Evolutionary conservation across 148 eudicot genomes (phyloP).

Genomic region (Cornus kousa): DNA sequence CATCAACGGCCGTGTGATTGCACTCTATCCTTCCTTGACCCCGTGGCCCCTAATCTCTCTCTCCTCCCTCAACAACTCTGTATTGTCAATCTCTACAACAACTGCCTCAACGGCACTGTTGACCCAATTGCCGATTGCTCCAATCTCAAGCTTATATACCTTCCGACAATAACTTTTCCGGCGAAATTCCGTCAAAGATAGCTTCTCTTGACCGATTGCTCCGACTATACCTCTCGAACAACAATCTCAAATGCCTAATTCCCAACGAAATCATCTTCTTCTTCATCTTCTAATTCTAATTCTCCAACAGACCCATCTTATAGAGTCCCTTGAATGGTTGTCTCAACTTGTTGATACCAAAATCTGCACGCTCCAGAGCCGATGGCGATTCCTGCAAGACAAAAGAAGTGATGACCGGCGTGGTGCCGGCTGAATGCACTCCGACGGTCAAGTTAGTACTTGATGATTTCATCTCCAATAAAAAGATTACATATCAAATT

Average conservation of each 20-base stretch:
- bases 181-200: conserved; percentile 46
- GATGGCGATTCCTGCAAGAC: no score
- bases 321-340: no score
- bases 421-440: no score
- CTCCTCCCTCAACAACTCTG: conserved; percentile 77
- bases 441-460: no score
- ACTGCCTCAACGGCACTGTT: conserved; percentile 81
- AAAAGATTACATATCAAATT: no score
- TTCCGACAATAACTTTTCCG: conserved; percentile 78
- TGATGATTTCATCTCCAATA: no score
- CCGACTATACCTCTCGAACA: conserved; percentile 69
- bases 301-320: no score
- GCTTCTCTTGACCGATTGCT: conserved; percentile 48
- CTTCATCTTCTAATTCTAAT: no score
- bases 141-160: conserved; percentile 67
- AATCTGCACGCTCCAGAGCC: no score
- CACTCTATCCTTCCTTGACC: conserved; percentile 63
- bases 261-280: conserved; percentile 45
- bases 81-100: conserved; percentile 63
- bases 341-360: no score
- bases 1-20: conserved; percentile 43
- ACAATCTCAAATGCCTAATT: conserved; percentile 61
- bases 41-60: conserved; percentile 76
- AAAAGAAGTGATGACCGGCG: no score
- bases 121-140: conserved; percentile 38